Percentiles rank a stretch among this genome's conserved stretches.
Conservation (phyloP, 257 asterid species). For the Gentiana macrophylla region DNA sequence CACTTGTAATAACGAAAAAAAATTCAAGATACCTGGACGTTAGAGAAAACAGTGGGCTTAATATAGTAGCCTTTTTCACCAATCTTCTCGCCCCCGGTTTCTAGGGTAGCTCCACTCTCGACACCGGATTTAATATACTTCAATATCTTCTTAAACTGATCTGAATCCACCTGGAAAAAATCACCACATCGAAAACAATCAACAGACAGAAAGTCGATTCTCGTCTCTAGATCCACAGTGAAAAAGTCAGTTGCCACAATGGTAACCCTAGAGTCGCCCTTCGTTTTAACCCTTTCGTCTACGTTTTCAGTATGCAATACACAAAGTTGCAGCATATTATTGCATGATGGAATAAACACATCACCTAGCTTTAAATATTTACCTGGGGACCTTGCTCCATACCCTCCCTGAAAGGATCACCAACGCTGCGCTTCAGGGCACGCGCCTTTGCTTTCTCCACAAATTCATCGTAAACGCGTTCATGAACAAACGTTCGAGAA, state of each 20-base stretch:
- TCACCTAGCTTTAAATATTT: not conserved
- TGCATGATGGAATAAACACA: not conserved
- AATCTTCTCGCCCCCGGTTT: conserved; percentile 63
- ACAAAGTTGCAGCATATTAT: not conserved
- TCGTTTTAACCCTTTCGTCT: not conserved
- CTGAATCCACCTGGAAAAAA: conserved; percentile 45
- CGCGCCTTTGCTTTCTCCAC: conserved; percentile 71
- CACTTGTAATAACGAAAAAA: not conserved
- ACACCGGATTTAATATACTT: conserved; percentile 50
- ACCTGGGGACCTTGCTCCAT: conserved; percentile 99
- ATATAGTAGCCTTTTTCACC: conserved; percentile 67
- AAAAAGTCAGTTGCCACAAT: no score
- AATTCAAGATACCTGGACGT: conserved; percentile 48
- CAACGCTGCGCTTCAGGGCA: conserved; percentile 66
- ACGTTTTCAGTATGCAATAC: not conserved
- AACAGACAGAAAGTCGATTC: no score
- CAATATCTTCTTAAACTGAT: conserved; percentile 68
- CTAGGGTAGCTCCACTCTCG: conserved; percentile 82
- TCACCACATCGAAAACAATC: no score
- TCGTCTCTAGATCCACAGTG: no score
- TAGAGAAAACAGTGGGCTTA: conserved; percentile 88
- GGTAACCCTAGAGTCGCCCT: no score
- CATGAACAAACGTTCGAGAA: conserved; percentile 81
- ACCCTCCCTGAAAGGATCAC: conserved; percentile 87
- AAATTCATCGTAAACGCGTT: conserved; percentile 77